Percentiles rank a stretch among this genome's conserved stretches.
phyloP scores from a whole-genome alignment of 2,329 filamentous ascomycete genomes.

The Penicillium sp. region DNA sequence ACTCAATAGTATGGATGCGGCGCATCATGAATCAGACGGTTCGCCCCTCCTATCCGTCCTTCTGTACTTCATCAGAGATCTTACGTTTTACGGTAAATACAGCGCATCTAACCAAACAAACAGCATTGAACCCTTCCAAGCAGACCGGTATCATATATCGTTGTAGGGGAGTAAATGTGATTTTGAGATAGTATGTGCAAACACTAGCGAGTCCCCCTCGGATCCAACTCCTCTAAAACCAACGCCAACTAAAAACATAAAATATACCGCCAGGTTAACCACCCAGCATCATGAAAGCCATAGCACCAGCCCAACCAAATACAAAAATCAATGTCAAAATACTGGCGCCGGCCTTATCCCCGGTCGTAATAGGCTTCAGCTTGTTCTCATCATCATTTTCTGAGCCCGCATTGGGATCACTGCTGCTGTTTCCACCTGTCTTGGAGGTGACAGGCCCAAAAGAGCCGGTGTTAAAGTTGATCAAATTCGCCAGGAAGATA shows the following conservation, averaged over 20 bases:
- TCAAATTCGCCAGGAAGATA: constrained; percentile 60
- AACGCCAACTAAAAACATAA: not conserved
- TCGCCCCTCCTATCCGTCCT: too few relatives aligned
- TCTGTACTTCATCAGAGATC: too few relatives aligned
- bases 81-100: too few relatives aligned
- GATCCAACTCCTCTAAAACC: not conserved
- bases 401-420: constrained; percentile 37
- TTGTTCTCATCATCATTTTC: constrained; percentile 3
- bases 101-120: too few relatives aligned
- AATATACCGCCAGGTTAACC: not conserved
- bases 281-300: constrained; percentile 34
- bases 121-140: too few relatives aligned
- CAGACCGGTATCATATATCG: not conserved
- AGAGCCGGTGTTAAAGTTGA: constrained; percentile 51
- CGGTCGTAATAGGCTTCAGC: constrained; percentile 25
- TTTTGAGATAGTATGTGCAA: not conserved
- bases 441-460: constrained; percentile 35
- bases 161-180: not conserved
- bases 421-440: constrained; percentile 55
- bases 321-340: constrained; percentile 38
- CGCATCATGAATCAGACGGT: not conserved
- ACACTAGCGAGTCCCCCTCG: not conserved
- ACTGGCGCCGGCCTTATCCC: constrained; percentile 39
- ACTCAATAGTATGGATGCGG: not conserved
- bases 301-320: constrained; percentile 27